Conservation (phyloP, 2,329 filamentous ascomycete species). For the Aspergillus uvarum region DNA sequence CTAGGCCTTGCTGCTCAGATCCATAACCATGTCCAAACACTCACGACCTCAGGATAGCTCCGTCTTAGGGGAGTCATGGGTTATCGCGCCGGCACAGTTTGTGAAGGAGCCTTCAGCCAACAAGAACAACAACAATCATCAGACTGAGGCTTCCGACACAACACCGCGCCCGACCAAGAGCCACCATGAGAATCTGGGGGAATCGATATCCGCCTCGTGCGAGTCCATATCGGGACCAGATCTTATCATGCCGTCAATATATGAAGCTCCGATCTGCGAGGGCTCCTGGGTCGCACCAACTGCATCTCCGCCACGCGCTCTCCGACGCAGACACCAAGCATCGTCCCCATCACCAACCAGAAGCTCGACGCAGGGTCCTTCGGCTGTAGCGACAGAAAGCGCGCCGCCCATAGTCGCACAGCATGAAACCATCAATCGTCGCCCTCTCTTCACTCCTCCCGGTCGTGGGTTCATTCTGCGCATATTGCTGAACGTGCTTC, state of each 20-base stretch:
- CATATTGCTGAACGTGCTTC: conserved; percentile 25
- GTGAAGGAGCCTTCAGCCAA: conserved; percentile 8
- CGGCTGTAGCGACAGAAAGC: neutral
- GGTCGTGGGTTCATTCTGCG: conserved; percentile 16
- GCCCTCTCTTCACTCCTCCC: neutral
- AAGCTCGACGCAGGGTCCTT: neutral
- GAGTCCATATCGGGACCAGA: conserved; percentile 38
- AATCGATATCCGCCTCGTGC: conserved; percentile 26
- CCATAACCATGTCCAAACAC: conserved; percentile 11
- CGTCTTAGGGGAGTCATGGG: conserved; percentile 39
- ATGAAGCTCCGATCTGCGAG: conserved; percentile 34
- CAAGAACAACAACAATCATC: neutral
- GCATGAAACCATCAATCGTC: neutral
- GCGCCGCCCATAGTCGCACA: neutral
- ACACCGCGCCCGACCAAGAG: conserved; percentile 10
- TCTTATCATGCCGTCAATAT: conserved; percentile 43
- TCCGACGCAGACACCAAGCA: conserved; percentile 28
- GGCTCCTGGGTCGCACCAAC: conserved; percentile 35
- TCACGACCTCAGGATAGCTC: conserved; percentile 13
- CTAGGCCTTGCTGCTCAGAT: neutral
- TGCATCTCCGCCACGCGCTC: conserved; percentile 19
- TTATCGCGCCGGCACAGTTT: conserved; percentile 29
- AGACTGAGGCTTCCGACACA: conserved; percentile 11
- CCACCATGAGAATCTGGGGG: conserved; percentile 16
- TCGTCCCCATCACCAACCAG: neutral